Conservation (phyloP, 2,329 filamentous ascomycete species). For the Alternaria sp. region DNA sequence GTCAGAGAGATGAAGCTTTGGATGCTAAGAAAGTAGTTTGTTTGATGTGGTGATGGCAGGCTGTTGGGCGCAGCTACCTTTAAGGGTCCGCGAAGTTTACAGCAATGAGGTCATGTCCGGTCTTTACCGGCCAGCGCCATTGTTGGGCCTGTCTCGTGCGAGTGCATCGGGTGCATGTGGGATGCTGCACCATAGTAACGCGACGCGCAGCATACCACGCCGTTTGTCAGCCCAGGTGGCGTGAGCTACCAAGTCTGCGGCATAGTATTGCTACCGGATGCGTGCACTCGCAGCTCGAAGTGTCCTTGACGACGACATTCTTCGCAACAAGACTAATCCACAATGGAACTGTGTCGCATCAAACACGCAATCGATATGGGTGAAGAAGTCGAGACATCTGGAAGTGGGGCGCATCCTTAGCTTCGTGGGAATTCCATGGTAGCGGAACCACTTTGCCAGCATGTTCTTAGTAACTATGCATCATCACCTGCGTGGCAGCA, state of each 20-base stretch:
- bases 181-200: slow-evolving; percentile 17
- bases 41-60: slow-evolving; percentile 11
- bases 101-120: slow-evolving; percentile 18
- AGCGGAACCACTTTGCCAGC: background rate
- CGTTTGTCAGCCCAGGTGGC: slow-evolving; percentile 28
- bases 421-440: background rate
- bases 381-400: background rate
- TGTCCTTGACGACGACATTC: background rate
- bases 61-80: slow-evolving; percentile 23
- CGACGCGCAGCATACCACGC: slow-evolving; percentile 17
- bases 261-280: background rate
- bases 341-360: background rate
- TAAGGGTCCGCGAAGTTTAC: slow-evolving; percentile 8
- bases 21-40: slow-evolving; percentile 3
- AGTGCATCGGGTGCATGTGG: slow-evolving; percentile 13
- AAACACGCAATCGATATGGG: background rate
- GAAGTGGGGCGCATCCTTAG: background rate
- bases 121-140: slow-evolving; percentile 12
- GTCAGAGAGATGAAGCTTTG: background rate
- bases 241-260: slow-evolving; percentile 16
- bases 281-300: slow-evolving; percentile 2
- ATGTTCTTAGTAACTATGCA: background rate
- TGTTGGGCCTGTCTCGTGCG: slow-evolving; percentile 16
- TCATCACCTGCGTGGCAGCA: background rate
- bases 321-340: background rate